phyloP scores from a whole-genome alignment of 768 basidiomycete genomes.

The Leccinum boreale region DNA sequence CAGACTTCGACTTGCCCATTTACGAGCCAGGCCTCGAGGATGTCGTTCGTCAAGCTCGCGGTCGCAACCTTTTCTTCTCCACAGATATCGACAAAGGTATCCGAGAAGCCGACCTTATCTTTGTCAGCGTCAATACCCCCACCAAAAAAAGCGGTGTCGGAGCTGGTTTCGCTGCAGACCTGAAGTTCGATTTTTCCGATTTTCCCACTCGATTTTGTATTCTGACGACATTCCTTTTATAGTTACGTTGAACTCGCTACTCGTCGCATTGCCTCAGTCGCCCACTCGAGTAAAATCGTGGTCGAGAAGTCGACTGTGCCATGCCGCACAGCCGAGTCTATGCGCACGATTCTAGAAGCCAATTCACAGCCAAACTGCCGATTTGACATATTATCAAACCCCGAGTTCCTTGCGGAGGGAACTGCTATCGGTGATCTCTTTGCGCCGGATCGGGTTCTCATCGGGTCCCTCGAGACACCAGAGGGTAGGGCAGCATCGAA shows the following conservation, averaged over 20 bases:
- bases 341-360: conserved; percentile 98
- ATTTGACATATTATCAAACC: conserved; percentile 99
- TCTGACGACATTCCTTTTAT: conserved; percentile 7
- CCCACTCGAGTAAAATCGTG: conserved; percentile 91
- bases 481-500: conserved; percentile 82
- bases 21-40: conserved; percentile 96
- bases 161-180: conserved; percentile 96
- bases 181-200: conserved; percentile 65
- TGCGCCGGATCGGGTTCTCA: conserved; percentile 91
- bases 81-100: conserved; percentile 94
- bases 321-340: conserved; percentile 97
- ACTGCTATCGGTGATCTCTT: conserved; percentile 92
- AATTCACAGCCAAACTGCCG: conserved; percentile 89
- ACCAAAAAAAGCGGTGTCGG: conserved; percentile 98
- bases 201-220: conserved; percentile 3
- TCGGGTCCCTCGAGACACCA: conserved; percentile 88
- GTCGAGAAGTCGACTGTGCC: conserved; percentile 99
- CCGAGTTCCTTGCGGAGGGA: conserved; percentile 98
- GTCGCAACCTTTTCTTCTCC: conserved; percentile 95
- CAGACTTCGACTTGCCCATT: conserved; percentile 83
- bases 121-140: conserved; percentile 97
- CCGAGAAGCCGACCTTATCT: conserved; percentile 93
- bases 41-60: conserved; percentile 83
- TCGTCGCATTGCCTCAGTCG: conserved; percentile 90
- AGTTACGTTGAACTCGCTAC: conserved; percentile 98